phyloP scores from a whole-genome alignment of 2,329 filamentous ascomycete genomes.

The Trichoderma aggressivum region DNA sequence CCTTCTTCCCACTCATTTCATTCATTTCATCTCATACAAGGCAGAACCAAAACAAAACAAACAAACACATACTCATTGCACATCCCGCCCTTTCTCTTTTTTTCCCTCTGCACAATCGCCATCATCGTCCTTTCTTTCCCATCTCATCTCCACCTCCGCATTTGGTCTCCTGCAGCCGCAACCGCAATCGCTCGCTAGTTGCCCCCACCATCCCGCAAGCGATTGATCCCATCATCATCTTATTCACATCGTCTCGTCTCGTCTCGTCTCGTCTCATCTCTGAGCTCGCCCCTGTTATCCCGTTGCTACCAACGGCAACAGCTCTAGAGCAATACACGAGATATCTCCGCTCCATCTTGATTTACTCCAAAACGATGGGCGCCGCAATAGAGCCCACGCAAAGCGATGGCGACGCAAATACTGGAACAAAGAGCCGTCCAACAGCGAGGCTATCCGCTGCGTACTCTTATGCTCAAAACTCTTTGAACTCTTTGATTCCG shows the following conservation, averaged over 20 bases:
- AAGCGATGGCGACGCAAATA: neutral
- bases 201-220: neutral
- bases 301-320: neutral
- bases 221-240: neutral
- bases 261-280: neutral
- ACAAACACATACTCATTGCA: neutral
- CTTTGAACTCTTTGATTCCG: conserved; percentile 52
- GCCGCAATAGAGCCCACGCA: neutral
- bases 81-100: neutral
- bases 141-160: neutral
- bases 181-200: neutral
- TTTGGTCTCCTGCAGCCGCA: neutral
- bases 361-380: neutral
- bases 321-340: neutral
- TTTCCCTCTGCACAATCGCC: neutral
- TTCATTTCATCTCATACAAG: neutral
- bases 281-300: neutral
- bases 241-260: neutral
- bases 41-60: neutral
- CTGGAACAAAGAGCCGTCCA: neutral
- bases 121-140: neutral
- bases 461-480: conserved; percentile 41
- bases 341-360: neutral
- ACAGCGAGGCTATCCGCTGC: conserved; percentile 21
- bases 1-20: neutral